Conservation (phyloP, 1,284 basidiomycete species). For the Fomitopsis betulina region DNA sequence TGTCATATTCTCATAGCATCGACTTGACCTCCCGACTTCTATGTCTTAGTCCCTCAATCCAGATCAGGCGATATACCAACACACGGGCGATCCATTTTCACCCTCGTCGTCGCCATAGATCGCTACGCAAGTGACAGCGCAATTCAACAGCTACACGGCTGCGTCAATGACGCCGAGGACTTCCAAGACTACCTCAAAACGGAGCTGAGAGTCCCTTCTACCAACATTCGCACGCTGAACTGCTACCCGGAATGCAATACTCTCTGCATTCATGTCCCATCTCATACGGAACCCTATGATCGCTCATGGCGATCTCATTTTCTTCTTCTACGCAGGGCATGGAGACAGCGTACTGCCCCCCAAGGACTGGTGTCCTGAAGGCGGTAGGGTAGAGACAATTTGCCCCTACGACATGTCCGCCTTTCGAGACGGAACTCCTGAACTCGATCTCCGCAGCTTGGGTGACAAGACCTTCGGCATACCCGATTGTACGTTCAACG, state of each 20-base stretch:
- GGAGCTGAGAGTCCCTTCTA: no score
- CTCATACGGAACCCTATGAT: not conserved
- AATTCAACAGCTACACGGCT: not conserved
- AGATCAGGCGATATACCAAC: no score
- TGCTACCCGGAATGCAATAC: not conserved
- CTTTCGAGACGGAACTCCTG: no score
- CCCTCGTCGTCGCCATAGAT: not conserved
- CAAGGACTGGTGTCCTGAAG: not conserved
- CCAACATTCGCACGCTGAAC: no score
- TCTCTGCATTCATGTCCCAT: not conserved
- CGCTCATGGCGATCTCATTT: no score
- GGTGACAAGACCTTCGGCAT: no score
- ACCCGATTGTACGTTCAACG: conserved; percentile 8
- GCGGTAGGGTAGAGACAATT: conserved; percentile 5
- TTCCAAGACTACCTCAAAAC: not conserved
- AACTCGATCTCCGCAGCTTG: no score
- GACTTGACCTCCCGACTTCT: no score
- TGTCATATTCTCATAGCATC: no score
- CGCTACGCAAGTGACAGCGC: not conserved
- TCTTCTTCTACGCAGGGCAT: conserved; percentile 9
- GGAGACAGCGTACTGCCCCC: not conserved
- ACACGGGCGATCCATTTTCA: no score
- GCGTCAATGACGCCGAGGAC: not conserved
- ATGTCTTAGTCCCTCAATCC: no score
- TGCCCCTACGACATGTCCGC: conserved; percentile 6